Evolutionary conservation across 371 early-diverging fungal species (phyloP), one percentile per base, ranked within the genome.

Genomic region (Mucor velutinosus): DNA sequence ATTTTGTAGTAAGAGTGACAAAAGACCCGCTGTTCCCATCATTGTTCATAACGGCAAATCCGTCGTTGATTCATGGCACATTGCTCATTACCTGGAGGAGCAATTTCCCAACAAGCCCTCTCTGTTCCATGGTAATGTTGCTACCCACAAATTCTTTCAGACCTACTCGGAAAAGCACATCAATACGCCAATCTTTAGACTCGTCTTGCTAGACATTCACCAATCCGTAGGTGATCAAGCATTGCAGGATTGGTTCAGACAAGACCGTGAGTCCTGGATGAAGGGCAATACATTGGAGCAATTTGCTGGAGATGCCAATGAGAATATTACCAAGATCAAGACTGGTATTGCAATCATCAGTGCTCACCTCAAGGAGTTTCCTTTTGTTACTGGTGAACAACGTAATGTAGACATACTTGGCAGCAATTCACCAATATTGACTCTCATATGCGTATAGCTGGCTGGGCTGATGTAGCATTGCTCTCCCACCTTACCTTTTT

Each of bases 41-140:
- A 72, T 72, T 58, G 69, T 58, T 11, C 58, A 68, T 11, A 37
- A 68, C 32, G 53, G 51, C 19, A 63, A 66, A 19, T 53, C 51
- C 2, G 39, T 73, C 7, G 62, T 66, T 39, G 74, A 70, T 41
- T 73, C 74, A 29, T 73, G 64, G 66, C 53, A 70, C 15, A 73
- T 73, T 49, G 70, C 70, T 12, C 11, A 53, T 0, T 73, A 73
- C 12, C 60, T 73, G 8, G 74, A 73, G 33, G 60, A 70, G 17
- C 8, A 47, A 7, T 73, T 35, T 10, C 70, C 70, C 10, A 43
- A 66, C 4, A 51, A 43, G 0, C 66, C 73, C 1, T 62, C 62
- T 17, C 30, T 73, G 5, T 73, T 73, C 23, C 64, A 73, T 23
- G 66, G 66, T 4, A 55, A 63, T 2, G 17, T 30, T 17, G 70